Conservation (phyloP, 2,329 filamentous ascomycete genomes). For the Plectosphaerella plurivora region DNA sequence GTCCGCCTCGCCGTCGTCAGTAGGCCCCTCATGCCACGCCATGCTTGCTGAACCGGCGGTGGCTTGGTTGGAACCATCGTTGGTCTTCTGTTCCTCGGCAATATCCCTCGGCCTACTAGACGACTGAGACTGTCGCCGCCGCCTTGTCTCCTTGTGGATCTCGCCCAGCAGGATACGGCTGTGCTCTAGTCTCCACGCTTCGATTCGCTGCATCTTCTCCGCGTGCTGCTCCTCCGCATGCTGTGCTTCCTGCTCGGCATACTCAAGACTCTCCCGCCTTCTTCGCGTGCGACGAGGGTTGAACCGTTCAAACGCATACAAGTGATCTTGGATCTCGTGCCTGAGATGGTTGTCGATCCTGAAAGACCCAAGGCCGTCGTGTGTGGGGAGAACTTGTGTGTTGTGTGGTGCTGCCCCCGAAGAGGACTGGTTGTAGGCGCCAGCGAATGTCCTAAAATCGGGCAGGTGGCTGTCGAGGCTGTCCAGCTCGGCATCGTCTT, state of each 20-base stretch:
- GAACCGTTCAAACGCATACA: constrained; percentile 85
- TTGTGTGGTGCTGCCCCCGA: constrained; percentile 26
- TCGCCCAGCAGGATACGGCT: constrained; percentile 81
- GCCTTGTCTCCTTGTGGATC: constrained; percentile 77
- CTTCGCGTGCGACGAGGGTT: constrained; percentile 65
- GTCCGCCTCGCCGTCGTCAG: constrained; percentile 39
- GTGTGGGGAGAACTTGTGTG: constrained; percentile 69
- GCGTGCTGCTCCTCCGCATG: constrained; percentile 56
- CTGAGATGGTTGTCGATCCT: constrained; percentile 53
- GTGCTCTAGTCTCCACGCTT: constrained; percentile 89
- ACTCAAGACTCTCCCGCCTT: constrained; percentile 47
- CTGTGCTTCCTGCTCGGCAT: constrained; percentile 46
- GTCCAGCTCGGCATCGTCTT: constrained; percentile 79
- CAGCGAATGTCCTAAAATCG: constrained; percentile 68
- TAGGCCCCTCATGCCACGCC: constrained; percentile 49
- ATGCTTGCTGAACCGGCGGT: constrained; percentile 18
- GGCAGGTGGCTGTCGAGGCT: constrained; percentile 89
- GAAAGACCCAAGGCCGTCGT: constrained; percentile 91
- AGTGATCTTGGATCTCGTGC: constrained; percentile 67
- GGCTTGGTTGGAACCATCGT: constrained; percentile 24
- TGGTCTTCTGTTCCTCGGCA: constrained; percentile 21
- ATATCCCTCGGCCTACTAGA: constrained; percentile 32
- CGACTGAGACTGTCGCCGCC: constrained; percentile 59
- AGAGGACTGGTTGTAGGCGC: constrained; percentile 31
- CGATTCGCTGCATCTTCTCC: constrained; percentile 79